Evolutionary conservation across 768 basidiomycete species (phyloP).

Genomic region (Lepiota venenata): DNA sequence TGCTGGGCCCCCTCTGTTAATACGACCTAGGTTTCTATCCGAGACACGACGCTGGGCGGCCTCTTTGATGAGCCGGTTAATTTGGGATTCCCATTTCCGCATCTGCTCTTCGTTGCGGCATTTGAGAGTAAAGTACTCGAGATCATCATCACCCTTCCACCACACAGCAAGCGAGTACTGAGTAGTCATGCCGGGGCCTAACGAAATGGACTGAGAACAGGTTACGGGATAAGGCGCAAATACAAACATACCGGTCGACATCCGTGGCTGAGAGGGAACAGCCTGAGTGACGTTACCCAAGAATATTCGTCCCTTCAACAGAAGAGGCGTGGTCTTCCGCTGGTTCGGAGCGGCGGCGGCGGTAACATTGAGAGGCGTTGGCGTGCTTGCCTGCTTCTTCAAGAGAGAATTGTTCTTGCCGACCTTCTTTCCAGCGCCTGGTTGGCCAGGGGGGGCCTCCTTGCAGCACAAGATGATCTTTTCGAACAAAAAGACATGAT

Average conservation of each 20-base stretch:
- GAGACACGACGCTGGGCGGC: conserved; percentile 66
- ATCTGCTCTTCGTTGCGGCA: conserved; percentile 92
- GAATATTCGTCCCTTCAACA: conserved; percentile 96
- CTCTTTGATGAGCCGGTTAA: conserved; percentile 84
- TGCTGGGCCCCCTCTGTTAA: background rate
- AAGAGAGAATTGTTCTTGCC: conserved; percentile 86
- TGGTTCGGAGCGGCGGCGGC: conserved; percentile 46
- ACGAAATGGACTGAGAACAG: conserved; percentile 7
- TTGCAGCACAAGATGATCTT: conserved; percentile 99
- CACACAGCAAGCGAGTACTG: conserved; percentile 84
- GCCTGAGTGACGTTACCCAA: conserved; percentile 93
- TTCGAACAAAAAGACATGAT: conserved; percentile 98
- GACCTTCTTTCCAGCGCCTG: conserved; percentile 55
- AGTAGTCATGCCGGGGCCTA: conserved; percentile 48
- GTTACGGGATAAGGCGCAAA: conserved; percentile 6
- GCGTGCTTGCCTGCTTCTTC: conserved; percentile 68
- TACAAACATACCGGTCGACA: conserved; percentile 52
- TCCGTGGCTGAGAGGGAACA: conserved; percentile 53
- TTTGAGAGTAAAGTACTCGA: conserved; percentile 92
- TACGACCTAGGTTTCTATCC: conserved; percentile 38
- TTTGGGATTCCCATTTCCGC: conserved; percentile 86
- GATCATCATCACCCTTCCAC: conserved; percentile 92
- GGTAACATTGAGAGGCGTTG: conserved; percentile 37
- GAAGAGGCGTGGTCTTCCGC: conserved; percentile 76
- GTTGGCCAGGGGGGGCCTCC: conserved; percentile 61